Base-by-base conservation (phyloP, 805 yeast genomes). In the Debaryomyces tyrocola region DNA sequence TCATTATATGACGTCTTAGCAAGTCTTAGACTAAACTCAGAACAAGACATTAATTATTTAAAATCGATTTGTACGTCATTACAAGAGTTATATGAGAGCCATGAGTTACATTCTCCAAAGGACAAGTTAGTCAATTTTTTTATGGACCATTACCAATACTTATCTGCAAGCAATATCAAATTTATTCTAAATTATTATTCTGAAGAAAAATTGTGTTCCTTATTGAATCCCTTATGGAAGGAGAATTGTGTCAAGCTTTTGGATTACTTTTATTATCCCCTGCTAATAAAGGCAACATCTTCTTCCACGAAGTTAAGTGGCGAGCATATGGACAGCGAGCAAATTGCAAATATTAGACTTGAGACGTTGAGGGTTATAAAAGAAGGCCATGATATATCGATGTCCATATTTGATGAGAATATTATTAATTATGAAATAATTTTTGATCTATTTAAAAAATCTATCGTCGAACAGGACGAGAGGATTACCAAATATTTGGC, bases 121-220 rank as follows among this genome's bases (percentile, higher is more conserved):
- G 75, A 73, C 4, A 61, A 59, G 9, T 53, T 82, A 27, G 61
- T 80, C 1, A 59, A 62, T 1, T 73, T 79, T 37, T 72, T 77
- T 37, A 51, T 78, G 29, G 52, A 54, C 4, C 58, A 75, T 52
- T 53, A 75, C 14, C 62, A 60, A 3, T 59, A 60, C 41, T 51
- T 81, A 21, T 64, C 74, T 9, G 64, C 66, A 1, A 63, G 60
- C 3, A 64, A 67, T 9, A 69, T 76, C n/a, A 52, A 62, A 4
- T 72, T 68, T 43, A 73, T 86, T 3, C 58, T 85, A 21, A 62
- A 68, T 2, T 75, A 67, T 52, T 83, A 80, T 57, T 63, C 66
- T 4, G 67, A 70, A 10, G 78, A 79, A 43, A 73, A 76, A 44
- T 56, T 75, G 27, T 85, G 91, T 56, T 72, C 83, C 2, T 78